Base-by-base conservation (phyloP, 2,329 filamentous ascomycete species). In the Amauroascus niger region DNA sequence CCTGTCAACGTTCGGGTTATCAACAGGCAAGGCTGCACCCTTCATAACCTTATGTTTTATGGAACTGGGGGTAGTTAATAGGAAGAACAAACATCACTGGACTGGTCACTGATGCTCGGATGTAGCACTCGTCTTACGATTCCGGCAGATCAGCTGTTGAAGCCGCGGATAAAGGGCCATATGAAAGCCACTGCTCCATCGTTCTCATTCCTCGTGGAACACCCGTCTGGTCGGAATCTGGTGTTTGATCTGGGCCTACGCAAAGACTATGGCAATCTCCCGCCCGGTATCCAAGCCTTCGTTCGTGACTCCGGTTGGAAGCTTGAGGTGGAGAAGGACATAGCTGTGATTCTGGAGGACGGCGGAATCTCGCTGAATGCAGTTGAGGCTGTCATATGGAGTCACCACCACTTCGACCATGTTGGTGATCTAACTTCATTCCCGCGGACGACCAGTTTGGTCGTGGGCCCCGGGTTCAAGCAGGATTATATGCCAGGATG, bases 381-480 rank as follows among this genome's bases (percentile, higher is more conserved):
- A 11, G 52, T 60, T 20, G 49, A 59, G 28, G 54, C 54, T n/a
- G 49, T 60, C n/a, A 57, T 58, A 16, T n/a, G 28, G 33, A 54
- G 51, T 54, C 67, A 68, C 49, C 61, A 62, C 3, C 69, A 69
- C 49, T 72, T 69, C 62, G 78, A 81, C 59, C 79, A 81, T 53
- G 74, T 71, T 7, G 79, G 78, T 0, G 73, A 79, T 52, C 67
- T 72, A 0, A 69, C 71, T 0, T 65, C 62, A 0, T 81, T 81
- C 47, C 75, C 76, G 0, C 0, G 59, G 0, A 64, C 59, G 0
- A 77, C 76, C 0, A 68, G 73, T 7, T 59, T 81, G 0, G 59
- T 80, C 30, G 76, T 79, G 2, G 79, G 79, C 0, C 73, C 77
- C 0, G 78, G 78, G 0, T 76, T 79, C 62, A 74, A 71, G 46